These are phyloP conservation scores for Lepidium campestre DNA, from an alignment of 441 rosid genomes.

Conservation along the genomic window DNA sequence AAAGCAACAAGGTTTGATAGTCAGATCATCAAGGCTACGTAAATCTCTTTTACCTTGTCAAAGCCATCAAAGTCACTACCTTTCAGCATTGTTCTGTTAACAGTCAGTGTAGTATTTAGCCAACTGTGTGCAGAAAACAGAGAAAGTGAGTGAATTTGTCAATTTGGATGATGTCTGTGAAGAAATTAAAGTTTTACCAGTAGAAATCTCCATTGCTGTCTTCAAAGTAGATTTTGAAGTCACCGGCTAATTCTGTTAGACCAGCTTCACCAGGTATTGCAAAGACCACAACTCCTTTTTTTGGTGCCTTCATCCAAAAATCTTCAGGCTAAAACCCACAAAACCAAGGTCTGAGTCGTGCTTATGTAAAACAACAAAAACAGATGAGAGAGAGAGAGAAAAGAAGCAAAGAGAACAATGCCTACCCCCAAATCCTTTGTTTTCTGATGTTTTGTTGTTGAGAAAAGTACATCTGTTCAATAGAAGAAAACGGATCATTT, in stretches of 20 bases:
- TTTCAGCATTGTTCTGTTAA: slow-evolving; percentile 53
- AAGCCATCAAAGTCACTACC: slow-evolving; percentile 73
- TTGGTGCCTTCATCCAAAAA: slow-evolving; percentile 76
- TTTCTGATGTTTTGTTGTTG: slow-evolving; percentile 71
- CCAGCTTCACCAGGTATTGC: slow-evolving; percentile 92
- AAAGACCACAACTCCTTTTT: slow-evolving; percentile 70
- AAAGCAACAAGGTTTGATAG: neutral
- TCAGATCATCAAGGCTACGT: neutral
- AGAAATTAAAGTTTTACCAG: slow-evolving; percentile 40
- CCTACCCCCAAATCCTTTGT: slow-evolving; percentile 71
- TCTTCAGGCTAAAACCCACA: slow-evolving; percentile 62
- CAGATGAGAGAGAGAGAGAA: neutral
- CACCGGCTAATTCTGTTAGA: slow-evolving; percentile 66
- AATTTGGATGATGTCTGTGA: neutral
- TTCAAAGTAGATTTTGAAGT: slow-evolving; percentile 81
- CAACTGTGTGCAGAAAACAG: slow-evolving; percentile 40
- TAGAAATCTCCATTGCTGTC: slow-evolving; percentile 87
- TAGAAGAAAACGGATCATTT: slow-evolving; percentile 11
- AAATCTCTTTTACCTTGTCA: slow-evolving; percentile 52
- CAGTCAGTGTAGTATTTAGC: slow-evolving; percentile 76
- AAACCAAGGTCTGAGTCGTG: neutral
- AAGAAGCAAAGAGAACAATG: slow-evolving; percentile 5
- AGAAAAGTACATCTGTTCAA: slow-evolving; percentile 62
- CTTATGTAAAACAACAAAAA: neutral
- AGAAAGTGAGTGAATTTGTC: neutral